These are phyloP conservation scores for Coemansia sp. DNA, from an alignment of 192 early-diverging fungal species.

Conservation along the genomic window DNA sequence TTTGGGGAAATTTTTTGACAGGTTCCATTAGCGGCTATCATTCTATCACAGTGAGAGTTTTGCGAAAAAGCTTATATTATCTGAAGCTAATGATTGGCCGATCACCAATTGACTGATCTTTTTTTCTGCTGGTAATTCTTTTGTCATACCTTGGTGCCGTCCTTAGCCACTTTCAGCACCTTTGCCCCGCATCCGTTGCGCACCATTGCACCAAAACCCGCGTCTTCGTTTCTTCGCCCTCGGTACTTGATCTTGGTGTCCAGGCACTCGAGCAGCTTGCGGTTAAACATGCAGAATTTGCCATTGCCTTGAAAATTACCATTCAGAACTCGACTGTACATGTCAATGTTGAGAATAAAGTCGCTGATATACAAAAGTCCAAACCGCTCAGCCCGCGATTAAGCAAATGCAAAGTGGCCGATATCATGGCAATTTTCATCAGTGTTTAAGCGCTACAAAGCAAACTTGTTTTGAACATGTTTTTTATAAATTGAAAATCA, in stretches of 20 bases:
- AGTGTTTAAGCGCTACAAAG: neutral
- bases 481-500: no score
- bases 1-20: no score
- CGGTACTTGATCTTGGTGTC: neutral
- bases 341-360: no score
- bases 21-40: no score
- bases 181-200: neutral
- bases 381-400: neutral
- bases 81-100: neutral
- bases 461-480: no score
- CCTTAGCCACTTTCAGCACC: neutral
- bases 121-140: slow-evolving; percentile 3
- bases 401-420: neutral
- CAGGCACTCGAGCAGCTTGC: neutral
- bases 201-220: slow-evolving; percentile 4
- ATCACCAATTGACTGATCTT: neutral
- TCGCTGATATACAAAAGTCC: neutral
- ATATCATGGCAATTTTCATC: neutral
- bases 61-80: neutral
- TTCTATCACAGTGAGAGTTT: neutral
- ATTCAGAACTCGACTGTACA: no score
- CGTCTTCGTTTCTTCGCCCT: neutral
- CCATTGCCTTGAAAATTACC: neutral
- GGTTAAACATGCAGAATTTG: slow-evolving; percentile 12
- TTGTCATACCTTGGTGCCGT: neutral